phyloP scores from a whole-genome alignment of 2,329 filamentous ascomycete genomes.

The Trichoderma koningii region DNA sequence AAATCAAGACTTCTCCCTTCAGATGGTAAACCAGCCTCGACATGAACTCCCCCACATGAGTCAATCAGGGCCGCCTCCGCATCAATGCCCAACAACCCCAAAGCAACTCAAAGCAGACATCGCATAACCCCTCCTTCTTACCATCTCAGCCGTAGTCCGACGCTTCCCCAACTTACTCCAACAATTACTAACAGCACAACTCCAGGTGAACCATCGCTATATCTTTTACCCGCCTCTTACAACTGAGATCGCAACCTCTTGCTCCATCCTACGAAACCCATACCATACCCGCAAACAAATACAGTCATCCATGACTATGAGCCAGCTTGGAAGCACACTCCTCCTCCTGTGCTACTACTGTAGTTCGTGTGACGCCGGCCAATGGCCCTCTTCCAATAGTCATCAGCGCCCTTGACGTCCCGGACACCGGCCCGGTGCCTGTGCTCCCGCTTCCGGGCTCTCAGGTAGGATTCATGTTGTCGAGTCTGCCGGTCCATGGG shows the following conservation, averaged over 20 bases:
- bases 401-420: too few species aligned
- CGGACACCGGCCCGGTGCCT: too few species aligned
- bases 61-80: neutral
- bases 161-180: neutral
- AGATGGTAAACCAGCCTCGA: neutral
- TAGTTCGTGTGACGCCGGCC: neutral
- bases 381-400: neutral
- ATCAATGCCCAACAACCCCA: neutral
- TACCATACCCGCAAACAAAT: neutral
- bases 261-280: neutral
- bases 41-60: neutral
- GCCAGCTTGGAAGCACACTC: neutral
- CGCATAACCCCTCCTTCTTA: conserved; percentile 10
- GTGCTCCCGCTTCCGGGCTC: neutral
- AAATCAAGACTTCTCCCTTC: neutral
- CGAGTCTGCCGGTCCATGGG: too few species aligned
- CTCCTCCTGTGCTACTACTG: neutral
- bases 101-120: neutral
- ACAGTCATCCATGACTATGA: neutral
- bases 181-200: neutral
- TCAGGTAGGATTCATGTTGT: too few species aligned
- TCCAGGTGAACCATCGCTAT: neutral
- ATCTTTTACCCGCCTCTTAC: conserved; percentile 17
- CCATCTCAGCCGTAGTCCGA: neutral
- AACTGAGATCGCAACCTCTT: neutral